phyloP scores from a whole-genome alignment of 768 basidiomycete species.

The Russula virescens region DNA sequence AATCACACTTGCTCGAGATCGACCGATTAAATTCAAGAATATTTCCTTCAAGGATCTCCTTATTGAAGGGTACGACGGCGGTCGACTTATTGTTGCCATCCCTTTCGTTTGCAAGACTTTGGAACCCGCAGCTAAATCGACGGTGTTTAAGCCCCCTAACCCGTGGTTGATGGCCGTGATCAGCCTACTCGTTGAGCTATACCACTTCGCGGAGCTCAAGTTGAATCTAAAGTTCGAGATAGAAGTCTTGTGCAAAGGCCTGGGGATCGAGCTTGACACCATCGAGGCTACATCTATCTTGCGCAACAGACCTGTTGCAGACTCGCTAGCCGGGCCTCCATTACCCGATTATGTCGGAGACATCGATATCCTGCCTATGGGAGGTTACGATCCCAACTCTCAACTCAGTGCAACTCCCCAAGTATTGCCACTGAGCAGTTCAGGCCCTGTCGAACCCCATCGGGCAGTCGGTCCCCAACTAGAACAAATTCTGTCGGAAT shows the following conservation, averaged over 20 bases:
- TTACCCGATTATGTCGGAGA: conserved; percentile 77
- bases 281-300: conserved; percentile 82
- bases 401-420: conserved; percentile 51
- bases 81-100: conserved; percentile 87
- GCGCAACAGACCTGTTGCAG: conserved; percentile 64
- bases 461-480: conserved; percentile 70
- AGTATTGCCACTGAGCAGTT: conserved; percentile 53
- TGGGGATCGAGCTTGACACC: conserved; percentile 80
- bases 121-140: conserved; percentile 83
- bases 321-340: conserved; percentile 51
- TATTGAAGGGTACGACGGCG: conserved; percentile 89
- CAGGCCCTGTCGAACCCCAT: conserved; percentile 57
- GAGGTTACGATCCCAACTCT: conserved; percentile 53
- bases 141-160: conserved; percentile 92
- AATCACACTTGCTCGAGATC: conserved; percentile 88
- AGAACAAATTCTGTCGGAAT: conserved; percentile 66
- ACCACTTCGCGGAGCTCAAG: conserved; percentile 93
- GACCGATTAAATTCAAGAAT: conserved; percentile 88
- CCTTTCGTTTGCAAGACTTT: conserved; percentile 98
- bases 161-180: conserved; percentile 98
- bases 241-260: conserved; percentile 88
- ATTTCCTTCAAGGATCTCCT: conserved; percentile 97
- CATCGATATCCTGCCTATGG: conserved; percentile 74
- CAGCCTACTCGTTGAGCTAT: conserved; percentile 88
- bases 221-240: conserved; percentile 98